These are phyloP conservation scores for Kodamaea fukazawae DNA, from an alignment of 805 yeast species.

Conservation along the genomic window DNA sequence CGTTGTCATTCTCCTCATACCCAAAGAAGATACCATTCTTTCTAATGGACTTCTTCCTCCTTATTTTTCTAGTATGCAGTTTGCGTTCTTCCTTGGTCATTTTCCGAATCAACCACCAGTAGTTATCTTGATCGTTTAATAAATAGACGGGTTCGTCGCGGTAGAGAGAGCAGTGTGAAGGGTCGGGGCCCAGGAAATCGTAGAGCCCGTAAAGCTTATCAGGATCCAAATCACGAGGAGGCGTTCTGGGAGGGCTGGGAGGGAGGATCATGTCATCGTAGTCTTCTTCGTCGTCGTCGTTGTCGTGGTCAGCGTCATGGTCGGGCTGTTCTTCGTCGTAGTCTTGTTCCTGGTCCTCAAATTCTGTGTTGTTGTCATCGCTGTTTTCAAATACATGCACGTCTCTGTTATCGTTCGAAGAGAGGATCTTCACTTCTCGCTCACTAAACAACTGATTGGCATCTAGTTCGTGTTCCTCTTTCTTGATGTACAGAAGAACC, in stretches of 20 bases:
- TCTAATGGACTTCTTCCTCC: constrained; percentile 8
- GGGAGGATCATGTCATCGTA: constrained; percentile 41
- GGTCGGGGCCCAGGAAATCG: constrained; percentile 88
- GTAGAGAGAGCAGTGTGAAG: constrained; percentile 77
- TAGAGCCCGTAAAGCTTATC: constrained; percentile 80
- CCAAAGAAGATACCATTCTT: constrained; percentile 11
- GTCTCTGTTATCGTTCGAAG: constrained; percentile 8
- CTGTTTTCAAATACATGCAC: constrained; percentile 11
- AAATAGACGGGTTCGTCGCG: constrained; percentile 82
- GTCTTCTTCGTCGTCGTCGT: constrained; percentile 8
- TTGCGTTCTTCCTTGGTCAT: constrained; percentile 35
- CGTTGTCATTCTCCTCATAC: constrained; percentile 10
- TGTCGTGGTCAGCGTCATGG: constrained; percentile 3
- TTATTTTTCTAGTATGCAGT: constrained; percentile 20
- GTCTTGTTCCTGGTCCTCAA: not conserved
- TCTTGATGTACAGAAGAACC: constrained; percentile 35
- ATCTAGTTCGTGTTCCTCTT: constrained; percentile 13
- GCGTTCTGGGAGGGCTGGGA: constrained; percentile 72
- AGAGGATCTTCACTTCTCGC: constrained; percentile 29
- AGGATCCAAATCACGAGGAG: constrained; percentile 81
- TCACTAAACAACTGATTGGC: constrained; percentile 39
- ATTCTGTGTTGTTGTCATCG: constrained; percentile 5
- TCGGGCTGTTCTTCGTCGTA: too few species aligned
- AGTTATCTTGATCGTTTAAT: constrained; percentile 84
- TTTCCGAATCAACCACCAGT: constrained; percentile 90